A percentile compares a stretch with the other conserved stretches of the same genome.
Evolutionary conservation across 2,329 filamentous ascomycete species (phyloP).

Genomic region (Rasamsonia emersonii): DNA sequence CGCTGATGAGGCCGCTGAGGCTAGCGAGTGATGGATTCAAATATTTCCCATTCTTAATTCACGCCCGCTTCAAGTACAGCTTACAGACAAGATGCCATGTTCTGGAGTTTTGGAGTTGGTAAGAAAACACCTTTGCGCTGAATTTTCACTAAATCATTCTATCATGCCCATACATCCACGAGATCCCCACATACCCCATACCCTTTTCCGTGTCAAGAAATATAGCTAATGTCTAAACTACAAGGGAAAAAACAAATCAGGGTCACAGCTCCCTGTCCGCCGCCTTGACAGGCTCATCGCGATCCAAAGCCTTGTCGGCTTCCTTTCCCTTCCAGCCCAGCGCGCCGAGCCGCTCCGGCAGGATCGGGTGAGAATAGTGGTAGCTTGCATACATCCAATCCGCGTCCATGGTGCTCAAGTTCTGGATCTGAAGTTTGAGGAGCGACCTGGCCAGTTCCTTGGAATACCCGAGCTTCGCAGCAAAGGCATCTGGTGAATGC

Average conservation of each 20-base stretch:
- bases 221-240: no score
- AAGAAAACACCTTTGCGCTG: not conserved
- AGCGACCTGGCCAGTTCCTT: conserved; percentile 75
- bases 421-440: conserved; percentile 97
- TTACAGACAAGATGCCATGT: no score
- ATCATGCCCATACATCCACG: no score
- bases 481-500: conserved; percentile 61
- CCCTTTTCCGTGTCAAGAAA: no score
- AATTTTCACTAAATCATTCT: not conserved
- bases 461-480: conserved; percentile 72
- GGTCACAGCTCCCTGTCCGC: conserved; percentile 66
- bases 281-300: conserved; percentile 56
- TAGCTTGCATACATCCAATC: conserved; percentile 98
- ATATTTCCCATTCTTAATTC: no score
- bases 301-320: conserved; percentile 44
- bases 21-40: not conserved
- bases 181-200: no score
- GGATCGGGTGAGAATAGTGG: conserved; percentile 95
- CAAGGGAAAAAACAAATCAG: conserved; percentile 4
- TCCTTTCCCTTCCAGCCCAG: conserved; percentile 70
- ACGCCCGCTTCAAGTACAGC: no score
- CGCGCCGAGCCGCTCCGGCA: conserved; percentile 85
- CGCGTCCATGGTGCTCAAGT: conserved; percentile 95
- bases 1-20: conserved; percentile 12
- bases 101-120: no score